A percentile compares a stretch with the other conserved stretches of the same genome.
These are phyloP conservation scores for Xylaria longipes DNA, from an alignment of 495 filamentous ascomycete species.

Conservation along the genomic window DNA sequence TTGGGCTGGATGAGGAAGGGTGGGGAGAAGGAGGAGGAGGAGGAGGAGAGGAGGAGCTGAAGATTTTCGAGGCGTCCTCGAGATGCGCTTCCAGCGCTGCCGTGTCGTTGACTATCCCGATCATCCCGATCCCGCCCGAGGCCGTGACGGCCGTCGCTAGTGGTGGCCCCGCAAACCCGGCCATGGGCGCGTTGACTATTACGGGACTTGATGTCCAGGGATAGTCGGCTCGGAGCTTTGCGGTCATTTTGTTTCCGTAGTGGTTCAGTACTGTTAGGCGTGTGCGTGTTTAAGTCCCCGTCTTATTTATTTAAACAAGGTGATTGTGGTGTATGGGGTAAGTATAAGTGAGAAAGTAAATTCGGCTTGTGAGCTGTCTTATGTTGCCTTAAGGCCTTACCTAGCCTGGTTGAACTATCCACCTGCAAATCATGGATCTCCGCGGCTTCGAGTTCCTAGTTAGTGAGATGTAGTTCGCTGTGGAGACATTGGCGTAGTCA, in stretches of 20 bases:
- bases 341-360: neutral
- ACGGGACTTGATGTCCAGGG: slow-evolving; percentile 5
- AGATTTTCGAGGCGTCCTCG: neutral
- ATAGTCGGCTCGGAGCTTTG: neutral
- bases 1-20: no score
- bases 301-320: neutral
- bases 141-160: neutral
- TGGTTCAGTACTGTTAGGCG: neutral
- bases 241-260: neutral
- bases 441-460: neutral
- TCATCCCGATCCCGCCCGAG: neutral
- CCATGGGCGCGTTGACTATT: neutral
- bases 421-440: neutral
- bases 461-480: neutral
- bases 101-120: neutral
- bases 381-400: neutral
- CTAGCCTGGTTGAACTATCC: neutral
- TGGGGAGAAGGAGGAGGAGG: no score
- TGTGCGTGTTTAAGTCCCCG: neutral
- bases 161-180: neutral
- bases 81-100: neutral
- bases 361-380: neutral
- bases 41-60: neutral
- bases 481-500: neutral
- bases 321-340: neutral